Percentiles rank a stretch among this genome's conserved stretches.
phyloP scores from a whole-genome alignment of 148 eudicot species.

The Rhododendron williamsianum region DNA sequence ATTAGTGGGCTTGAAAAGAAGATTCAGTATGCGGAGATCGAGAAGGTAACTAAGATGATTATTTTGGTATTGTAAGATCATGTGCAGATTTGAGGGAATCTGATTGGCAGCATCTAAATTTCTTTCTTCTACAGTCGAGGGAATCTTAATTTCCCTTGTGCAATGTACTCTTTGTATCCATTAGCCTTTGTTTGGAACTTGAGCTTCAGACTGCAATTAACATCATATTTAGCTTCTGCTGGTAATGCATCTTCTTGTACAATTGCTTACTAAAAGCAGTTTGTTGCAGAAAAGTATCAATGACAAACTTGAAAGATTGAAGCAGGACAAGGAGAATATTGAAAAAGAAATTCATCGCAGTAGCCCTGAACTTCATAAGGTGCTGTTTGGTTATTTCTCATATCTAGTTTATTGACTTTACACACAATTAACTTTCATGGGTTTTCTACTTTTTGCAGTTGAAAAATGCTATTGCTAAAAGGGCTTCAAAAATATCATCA shows the following conservation, averaged over 20 bases:
- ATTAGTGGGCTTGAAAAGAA: conserved; percentile 97
- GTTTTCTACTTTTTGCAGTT: conserved; percentile 43
- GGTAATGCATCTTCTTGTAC: conserved; percentile 9
- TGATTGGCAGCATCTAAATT: not conserved
- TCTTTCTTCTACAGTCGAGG: not conserved
- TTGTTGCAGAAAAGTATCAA: conserved; percentile 69
- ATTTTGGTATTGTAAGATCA: not conserved
- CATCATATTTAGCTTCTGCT: not conserved
- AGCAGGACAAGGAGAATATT: conserved; percentile 61
- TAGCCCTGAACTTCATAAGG: conserved; percentile 68
- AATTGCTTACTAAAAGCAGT: conserved; percentile 3
- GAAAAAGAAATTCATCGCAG: conserved; percentile 51
- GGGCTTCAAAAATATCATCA: conserved; percentile 52
- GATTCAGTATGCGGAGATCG: conserved; percentile 93
- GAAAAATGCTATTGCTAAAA: conserved; percentile 37
- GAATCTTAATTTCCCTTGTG: not conserved
- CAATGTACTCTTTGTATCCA: not conserved
- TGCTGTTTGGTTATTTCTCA: conserved; percentile 15
- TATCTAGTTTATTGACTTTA: conserved; percentile 1
- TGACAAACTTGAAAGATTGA: conserved; percentile 66
- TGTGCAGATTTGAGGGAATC: not conserved
- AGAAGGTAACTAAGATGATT: conserved; percentile 47
- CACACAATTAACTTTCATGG: not conserved
- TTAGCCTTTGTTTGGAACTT: not conserved
- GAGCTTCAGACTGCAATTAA: not conserved